Evolutionary conservation across 2,329 filamentous ascomycete species (phyloP).

Genomic region (Pseudopithomyces maydicus): DNA sequence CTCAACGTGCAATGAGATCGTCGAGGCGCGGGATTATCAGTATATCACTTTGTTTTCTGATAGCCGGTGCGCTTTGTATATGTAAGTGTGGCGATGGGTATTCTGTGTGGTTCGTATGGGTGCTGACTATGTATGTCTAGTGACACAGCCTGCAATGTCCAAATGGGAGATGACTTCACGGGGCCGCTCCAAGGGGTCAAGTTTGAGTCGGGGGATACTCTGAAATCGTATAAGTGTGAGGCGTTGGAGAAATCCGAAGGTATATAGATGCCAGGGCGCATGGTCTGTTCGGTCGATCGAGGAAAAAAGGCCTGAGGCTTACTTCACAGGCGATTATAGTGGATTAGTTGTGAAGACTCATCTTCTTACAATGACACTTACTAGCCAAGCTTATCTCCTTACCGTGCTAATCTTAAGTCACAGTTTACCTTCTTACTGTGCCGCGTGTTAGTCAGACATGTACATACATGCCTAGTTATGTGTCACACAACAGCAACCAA

Average conservation of each 20-base stretch:
- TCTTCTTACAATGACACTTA: too few species aligned
- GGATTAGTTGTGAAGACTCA: too few species aligned
- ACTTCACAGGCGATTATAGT: too few species aligned
- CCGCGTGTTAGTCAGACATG: too few species aligned
- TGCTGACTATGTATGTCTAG: neutral
- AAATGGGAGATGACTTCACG: neutral
- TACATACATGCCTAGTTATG: too few species aligned
- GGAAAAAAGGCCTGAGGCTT: too few species aligned
- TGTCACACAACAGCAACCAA: too few species aligned
- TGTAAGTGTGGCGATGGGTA: neutral
- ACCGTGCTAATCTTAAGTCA: too few species aligned
- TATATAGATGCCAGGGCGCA: too few species aligned
- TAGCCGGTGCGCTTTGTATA: neutral
- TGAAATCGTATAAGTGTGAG: neutral
- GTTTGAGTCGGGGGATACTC: neutral
- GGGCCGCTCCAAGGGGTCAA: neutral
- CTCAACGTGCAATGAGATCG: neutral
- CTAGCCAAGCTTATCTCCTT: too few species aligned
- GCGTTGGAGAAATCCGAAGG: neutral
- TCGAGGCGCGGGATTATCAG: neutral
- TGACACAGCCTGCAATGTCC: neutral
- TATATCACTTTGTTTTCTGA: neutral
- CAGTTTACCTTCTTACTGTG: too few species aligned
- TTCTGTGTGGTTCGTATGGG: neutral
- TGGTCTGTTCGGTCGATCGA: too few species aligned